phyloP scores from a whole-genome alignment of 352 stramenopile genomes.

The Phytopythium boreale region DNA sequence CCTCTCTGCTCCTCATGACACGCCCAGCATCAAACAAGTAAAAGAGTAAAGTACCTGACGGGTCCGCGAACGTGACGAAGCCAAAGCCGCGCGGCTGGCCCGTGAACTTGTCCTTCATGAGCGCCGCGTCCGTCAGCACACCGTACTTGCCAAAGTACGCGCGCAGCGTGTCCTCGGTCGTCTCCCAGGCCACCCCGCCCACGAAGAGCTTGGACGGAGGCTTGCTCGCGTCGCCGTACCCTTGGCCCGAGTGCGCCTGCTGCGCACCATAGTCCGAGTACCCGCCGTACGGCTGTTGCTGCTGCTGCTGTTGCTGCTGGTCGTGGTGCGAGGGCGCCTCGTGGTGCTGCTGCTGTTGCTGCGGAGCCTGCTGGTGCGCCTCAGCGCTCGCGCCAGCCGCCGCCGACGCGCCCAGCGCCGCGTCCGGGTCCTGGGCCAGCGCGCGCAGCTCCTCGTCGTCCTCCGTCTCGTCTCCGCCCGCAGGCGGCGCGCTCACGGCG shows the following conservation, averaged over 20 bases:
- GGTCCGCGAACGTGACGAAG: constrained; percentile 92
- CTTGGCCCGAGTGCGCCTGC: constrained; percentile 31
- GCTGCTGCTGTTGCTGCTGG: constrained; percentile 24
- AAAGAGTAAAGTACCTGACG: constrained; percentile 47
- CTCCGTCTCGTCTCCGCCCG: constrained; percentile 18
- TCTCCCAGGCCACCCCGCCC: constrained; percentile 90
- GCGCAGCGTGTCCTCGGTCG: constrained; percentile 89
- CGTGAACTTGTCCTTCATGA: constrained; percentile 94
- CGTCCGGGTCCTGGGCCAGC: constrained; percentile 55
- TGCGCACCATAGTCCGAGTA: constrained; percentile 27
- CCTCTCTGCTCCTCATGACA: too few relatives aligned
- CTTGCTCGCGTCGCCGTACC: constrained; percentile 16
- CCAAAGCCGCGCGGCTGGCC: constrained; percentile 90
- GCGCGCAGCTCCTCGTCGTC: constrained; percentile 73
- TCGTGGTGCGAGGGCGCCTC: constrained; percentile 1
- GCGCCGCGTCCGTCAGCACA: constrained; percentile 75
- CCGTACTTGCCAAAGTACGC: constrained; percentile 90
- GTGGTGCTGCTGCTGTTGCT: constrained; percentile 17
- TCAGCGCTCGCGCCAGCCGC: constrained; percentile 8
- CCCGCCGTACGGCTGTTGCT: constrained; percentile 12
- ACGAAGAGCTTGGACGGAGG: constrained; percentile 89
- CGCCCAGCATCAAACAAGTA: too few relatives aligned
- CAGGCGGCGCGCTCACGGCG: constrained; percentile 4
- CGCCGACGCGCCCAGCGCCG: background rate
- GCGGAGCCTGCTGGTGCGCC: constrained; percentile 9